Evolutionary conservation across 441 rosid species (phyloP).

Genomic region (Adansonia rubrostipa): DNA sequence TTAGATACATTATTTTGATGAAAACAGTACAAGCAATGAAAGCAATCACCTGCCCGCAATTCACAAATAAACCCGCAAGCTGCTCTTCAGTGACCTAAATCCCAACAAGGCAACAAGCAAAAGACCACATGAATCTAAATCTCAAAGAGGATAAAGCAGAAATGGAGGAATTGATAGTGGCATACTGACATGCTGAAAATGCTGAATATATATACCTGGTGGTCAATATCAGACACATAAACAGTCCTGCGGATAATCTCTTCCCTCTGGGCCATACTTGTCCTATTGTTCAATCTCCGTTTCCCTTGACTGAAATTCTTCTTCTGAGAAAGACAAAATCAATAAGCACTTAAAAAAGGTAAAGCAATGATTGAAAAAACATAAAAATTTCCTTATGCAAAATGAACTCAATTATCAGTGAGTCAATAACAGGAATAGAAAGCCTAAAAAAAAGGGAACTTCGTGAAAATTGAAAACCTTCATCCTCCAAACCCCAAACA

Average conservation of each 20-base stretch:
- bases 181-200: not conserved
- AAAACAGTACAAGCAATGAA: conserved; percentile 17
- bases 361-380: not conserved
- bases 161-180: not conserved
- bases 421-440: not conserved
- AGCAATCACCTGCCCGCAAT: conserved; percentile 73
- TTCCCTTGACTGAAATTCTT: conserved; percentile 64
- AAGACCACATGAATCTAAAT: not conserved
- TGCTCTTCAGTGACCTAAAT: conserved; percentile 90
- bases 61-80: conserved; percentile 82
- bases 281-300: conserved; percentile 71
- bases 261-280: conserved; percentile 84
- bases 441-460: not conserved
- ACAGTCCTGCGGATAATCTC: conserved; percentile 85
- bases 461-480: not conserved
- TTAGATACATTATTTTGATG: conserved; percentile 17
- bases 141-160: not conserved
- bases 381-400: not conserved
- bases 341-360: not conserved
- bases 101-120: conserved; percentile 3
- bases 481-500: not conserved
- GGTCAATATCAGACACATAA: conserved; percentile 90
- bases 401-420: not conserved
- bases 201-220: conserved; percentile 19
- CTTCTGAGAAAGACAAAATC: conserved; percentile 48